Base-by-base conservation (phyloP, 2,329 filamentous ascomycete genomes). In the Elsinoe arachidis region DNA sequence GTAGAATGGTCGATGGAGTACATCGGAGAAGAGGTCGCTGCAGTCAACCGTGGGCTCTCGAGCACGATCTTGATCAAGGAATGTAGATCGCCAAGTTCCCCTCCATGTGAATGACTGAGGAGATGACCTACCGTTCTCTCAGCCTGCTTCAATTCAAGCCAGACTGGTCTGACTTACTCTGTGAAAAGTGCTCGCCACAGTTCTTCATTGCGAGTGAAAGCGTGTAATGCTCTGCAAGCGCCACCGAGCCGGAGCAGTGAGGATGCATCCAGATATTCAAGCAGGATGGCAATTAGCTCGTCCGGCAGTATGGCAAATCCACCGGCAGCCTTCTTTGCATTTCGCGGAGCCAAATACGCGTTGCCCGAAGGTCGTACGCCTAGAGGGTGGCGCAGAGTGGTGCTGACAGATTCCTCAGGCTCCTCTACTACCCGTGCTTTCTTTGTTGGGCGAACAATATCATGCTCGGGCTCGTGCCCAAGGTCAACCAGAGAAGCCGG, bases 281-380 rank as follows among this genome's bases (percentile, higher is more conserved):
- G 73, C 14, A 96, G 68, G 56, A 86, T 76, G 63, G 85, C 78
- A 52, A 96, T 75, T 63, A 93, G 73, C 72, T 96, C 90, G 70
- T 97, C 92, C 2, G 91, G 87, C 55, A 96, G 74, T 38, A 71
- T 69, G 58, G 79, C 79, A 68, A 95, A 86, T 4, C 68, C 67
- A 14, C 90, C 91, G 60, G 83, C 80, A 38, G 76, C 78, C 51
- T 75, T 71, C 59, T 88, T 87, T 49, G 90, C 80, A 72, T 88
- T 88, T 57, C 77, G 77, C 2, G 76, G 77, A 11, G 82, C 77
- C 17, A 83, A 82, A 43, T 92, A 80, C 51, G 85, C 84, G 74
- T 99, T 97, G 37, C 92, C 93, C 60, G 87, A 80, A 1, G 93
- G 92, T 68, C 90, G 93, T 62, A 97, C 79, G 33, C 87, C 87